Evolutionary conservation across 2,329 filamentous ascomycete species (phyloP).

Genomic region (Colletotrichum chlorophyti): DNA sequence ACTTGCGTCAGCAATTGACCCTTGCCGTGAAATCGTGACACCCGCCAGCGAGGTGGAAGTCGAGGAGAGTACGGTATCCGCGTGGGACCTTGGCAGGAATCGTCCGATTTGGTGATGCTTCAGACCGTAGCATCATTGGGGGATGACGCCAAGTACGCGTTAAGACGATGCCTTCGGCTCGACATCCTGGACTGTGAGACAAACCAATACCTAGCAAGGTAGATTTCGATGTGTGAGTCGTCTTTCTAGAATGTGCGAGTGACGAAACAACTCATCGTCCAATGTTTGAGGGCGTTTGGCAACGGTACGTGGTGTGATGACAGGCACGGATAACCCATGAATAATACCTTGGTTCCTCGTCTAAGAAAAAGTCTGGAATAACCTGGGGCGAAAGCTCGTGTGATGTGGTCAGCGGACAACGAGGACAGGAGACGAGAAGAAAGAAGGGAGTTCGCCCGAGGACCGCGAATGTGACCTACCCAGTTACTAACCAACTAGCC

Average conservation of each 20-base stretch:
- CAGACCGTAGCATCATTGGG: background rate
- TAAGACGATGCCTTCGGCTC: background rate
- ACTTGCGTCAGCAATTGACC: no score
- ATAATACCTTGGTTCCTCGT: background rate
- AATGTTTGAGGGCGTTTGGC: slow-evolving; percentile 7
- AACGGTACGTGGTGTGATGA: slow-evolving; percentile 3
- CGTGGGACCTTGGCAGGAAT: slow-evolving; percentile 15
- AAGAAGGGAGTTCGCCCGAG: background rate
- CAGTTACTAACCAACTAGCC: no score
- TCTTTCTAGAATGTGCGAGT: background rate
- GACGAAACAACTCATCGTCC: slow-evolving; percentile 16
- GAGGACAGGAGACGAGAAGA: slow-evolving; percentile 1
- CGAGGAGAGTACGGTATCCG: background rate
- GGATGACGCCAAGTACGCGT: background rate
- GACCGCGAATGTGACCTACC: no score
- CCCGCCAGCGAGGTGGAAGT: background rate
- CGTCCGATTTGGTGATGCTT: background rate
- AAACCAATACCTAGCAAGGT: no score
- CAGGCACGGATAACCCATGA: slow-evolving; percentile 5
- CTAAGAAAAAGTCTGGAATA: slow-evolving; percentile 4
- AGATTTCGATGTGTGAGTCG: no score
- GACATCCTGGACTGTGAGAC: no score
- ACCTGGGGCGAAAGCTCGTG: slow-evolving; percentile 7
- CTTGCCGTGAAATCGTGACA: slow-evolving; percentile 11
- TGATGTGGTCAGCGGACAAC: slow-evolving; percentile 12